Base-by-base conservation (phyloP, 352 stramenopile species). In the Phytophthora uliginosa region DNA sequence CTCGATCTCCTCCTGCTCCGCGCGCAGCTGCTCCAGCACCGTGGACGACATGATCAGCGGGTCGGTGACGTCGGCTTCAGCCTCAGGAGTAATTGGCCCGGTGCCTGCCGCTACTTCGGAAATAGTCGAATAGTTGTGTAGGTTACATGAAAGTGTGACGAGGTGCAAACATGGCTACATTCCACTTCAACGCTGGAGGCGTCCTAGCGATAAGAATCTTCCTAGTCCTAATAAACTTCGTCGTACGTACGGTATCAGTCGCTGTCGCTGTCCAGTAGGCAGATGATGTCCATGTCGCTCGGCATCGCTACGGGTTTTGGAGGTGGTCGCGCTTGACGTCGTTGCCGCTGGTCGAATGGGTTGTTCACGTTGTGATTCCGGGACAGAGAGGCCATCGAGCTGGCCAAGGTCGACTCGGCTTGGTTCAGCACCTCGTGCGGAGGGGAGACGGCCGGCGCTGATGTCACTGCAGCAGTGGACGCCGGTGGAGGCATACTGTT, bases 1-100 rank as follows among this genome's bases (percentile, higher is more conserved):
- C 77, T 97, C 90, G 47, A 96, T 84, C 69, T 91, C 85, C 73
- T 97, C 90, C 60, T 95, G 88, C 42, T 89, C 87, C 8, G 86
- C 78, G 51, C 90, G 87, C 38, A 95, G 84, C 66, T 95, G 88
- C 81, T 97, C 90, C 66, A 97, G 68, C 62, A 93, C 85, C 20
- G 89, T 94, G 40, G 89, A 95, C 82, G 90, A 93, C 90, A 97
- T 97, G 53, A 36, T 50, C 51, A 48, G 9, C 31, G 20, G 42
- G 24, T 50, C 48, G 24, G 38, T 18, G 17, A 10, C 18, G 52
- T 60, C 36, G 13, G 45, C 51, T 55, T 59, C 12, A 42, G 38
- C 5, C 58, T 69, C 51, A 24, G 53, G 15, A 69, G 42, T 50
- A 50, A 64, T 45, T 64, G 59, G 48, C 15, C 7, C 28, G 48